These are phyloP conservation scores for Nannochloropsis salina DNA, from an alignment of 108 stramenopile species.

Conservation along the genomic window DNA sequence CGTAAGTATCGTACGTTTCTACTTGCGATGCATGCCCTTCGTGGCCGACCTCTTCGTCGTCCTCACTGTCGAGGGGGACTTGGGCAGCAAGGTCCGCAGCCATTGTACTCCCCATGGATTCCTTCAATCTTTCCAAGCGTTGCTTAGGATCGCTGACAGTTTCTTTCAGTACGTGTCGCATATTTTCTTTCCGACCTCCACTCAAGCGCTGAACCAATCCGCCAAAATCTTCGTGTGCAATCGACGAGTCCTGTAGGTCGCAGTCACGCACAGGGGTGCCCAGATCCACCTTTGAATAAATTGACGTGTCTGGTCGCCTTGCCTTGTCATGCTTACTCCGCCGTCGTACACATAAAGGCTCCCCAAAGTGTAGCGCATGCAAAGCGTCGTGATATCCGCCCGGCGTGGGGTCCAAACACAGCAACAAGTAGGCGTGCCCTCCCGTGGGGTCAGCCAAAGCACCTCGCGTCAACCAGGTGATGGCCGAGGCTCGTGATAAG, in stretches of 20 bases:
- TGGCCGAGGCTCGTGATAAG: not conserved
- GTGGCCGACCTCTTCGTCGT: not conserved
- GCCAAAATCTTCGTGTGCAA: not conserved
- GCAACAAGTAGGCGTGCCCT: not conserved
- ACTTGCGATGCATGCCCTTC: not conserved
- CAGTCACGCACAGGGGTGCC: not conserved
- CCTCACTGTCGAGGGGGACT: not conserved
- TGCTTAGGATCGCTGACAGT: not conserved
- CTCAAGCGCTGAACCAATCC: not conserved
- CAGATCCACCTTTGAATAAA: not conserved
- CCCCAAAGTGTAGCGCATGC: not conserved
- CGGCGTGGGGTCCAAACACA: constrained; percentile 19
- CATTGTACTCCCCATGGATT: not conserved
- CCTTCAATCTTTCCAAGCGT: not conserved
- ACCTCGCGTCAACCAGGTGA: not conserved
- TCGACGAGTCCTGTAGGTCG: not conserved
- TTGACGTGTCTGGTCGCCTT: not conserved
- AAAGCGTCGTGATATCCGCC: not conserved
- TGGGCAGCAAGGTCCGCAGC: not conserved
- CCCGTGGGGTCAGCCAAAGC: not conserved
- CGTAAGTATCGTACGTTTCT: not conserved
- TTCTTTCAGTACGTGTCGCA: not conserved
- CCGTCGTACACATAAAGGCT: not conserved
- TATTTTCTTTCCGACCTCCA: not conserved
- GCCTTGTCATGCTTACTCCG: not conserved